Base-by-base conservation (phyloP, 1,284 basidiomycete species). In the Trametes sp. region DNA sequence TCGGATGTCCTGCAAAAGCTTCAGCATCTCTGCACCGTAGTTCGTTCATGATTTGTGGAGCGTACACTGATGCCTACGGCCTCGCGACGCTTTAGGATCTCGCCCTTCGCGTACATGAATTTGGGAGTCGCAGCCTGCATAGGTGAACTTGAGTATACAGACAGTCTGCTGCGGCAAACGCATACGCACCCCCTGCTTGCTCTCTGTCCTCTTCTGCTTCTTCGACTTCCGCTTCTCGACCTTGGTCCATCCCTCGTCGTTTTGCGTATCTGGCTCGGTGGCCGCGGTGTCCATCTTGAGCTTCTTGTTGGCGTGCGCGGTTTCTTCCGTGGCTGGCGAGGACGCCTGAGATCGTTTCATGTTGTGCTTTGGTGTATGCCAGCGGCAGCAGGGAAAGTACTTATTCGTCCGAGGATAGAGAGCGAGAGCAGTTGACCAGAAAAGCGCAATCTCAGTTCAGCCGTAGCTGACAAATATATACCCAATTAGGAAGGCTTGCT, bases 81-180 rank as follows among this genome's bases (percentile, higher is more conserved):
- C 69, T 89, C 84, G 64, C 83, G 87, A 46, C 93, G 81, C 71
- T 84, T 88, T 44, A 84, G 72, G 59, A 96, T 94, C 70, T 94
- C 92, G 33, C 77, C 77, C 63, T 87, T 90, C 35, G 87, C 85
- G 67, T 93, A 95, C 83, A 94, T 87, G 75, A 96, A 95, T 62
- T 86, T 79, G 0, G 94, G 92, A 41, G 84, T 80, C n/a, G 77
- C 79, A 5, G 82, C 79, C 85, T 93, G 72, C 24, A 38, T 41
- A 10, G 33, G 28, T 26, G 11, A 19, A 11, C 51, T 57, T 14
- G 23, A 38, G 21, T n/a, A n/a, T 26, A 13, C 4, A 13, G 41
- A 53, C 59, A 59, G 46, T 56, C 42, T 65, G 65, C 9, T 49
- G 59, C 48, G 42, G n/a, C 19, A 23, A 36, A 85, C 87, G 77